phyloP scores from a whole-genome alignment of 345 rosid genomes.

The Combretum micranthum region DNA sequence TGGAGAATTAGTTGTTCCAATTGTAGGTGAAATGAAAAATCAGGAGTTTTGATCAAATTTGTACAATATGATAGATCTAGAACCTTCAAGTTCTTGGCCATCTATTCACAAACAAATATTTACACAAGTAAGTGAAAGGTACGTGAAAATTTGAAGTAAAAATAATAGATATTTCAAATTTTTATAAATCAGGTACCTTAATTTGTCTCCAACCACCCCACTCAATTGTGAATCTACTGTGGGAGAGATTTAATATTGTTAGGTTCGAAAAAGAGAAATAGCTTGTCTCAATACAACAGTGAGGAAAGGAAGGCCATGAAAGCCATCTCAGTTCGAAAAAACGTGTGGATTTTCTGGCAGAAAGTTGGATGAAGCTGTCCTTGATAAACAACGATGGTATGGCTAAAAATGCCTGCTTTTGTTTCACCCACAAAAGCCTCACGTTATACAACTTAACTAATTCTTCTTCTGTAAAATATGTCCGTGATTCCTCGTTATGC shows the following conservation, averaged over 20 bases:
- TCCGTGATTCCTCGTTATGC: no score
- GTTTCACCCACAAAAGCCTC: neutral
- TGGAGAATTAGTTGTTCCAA: conserved; percentile 7
- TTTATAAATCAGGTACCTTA: neutral
- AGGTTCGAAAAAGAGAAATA: neutral
- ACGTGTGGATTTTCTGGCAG: neutral
- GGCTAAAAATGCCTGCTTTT: no score
- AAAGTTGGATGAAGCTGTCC: no score
- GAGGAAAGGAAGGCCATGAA: neutral
- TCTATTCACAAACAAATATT: neutral
- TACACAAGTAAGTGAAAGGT: neutral
- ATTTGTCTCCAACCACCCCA: conserved; percentile 6
- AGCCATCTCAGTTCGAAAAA: conserved; percentile 1
- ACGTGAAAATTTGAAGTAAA: neutral
- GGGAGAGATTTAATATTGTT: neutral
- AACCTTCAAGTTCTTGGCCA: neutral
- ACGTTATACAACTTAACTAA: neutral
- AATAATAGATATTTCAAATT: neutral
- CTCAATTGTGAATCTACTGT: neutral
- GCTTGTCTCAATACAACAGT: neutral
- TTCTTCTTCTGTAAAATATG: no score
- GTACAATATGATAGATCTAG: neutral
- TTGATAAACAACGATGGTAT: neutral
- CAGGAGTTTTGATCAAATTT: neutral
- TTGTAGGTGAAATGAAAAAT: neutral